These are phyloP conservation scores for Heliosperma pusillum DNA, from an alignment of 148 eudicot species.

Conservation along the genomic window DNA sequence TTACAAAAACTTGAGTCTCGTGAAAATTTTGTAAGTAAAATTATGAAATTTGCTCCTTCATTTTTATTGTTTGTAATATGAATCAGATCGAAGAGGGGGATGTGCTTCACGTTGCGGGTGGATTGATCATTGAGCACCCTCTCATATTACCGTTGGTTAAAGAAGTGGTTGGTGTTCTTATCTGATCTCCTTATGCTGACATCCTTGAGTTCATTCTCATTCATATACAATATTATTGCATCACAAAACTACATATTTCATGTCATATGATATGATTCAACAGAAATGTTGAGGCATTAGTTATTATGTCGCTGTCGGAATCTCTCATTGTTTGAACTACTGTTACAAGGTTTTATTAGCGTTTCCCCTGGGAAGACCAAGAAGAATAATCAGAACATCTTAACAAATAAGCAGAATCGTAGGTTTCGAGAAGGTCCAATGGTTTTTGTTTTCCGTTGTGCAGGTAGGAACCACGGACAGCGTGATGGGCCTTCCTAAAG, in stretches of 20 bases:
- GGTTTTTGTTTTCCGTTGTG: constrained; percentile 3
- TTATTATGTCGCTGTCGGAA: no score
- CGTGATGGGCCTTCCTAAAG: constrained; percentile 94
- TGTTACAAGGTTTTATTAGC: no score
- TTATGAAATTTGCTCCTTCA: neutral
- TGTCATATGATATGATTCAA: neutral
- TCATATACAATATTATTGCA: neutral
- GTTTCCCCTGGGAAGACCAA: neutral
- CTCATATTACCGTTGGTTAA: constrained; percentile 74
- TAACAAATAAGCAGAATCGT: neutral
- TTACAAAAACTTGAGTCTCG: neutral
- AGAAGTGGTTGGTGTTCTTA: constrained; percentile 57
- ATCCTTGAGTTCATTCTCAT: neutral
- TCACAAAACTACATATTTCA: neutral
- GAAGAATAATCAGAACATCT: neutral
- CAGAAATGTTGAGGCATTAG: neutral
- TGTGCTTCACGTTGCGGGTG: constrained; percentile 82
- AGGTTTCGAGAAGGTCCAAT: neutral
- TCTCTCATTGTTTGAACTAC: neutral
- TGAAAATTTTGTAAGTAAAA: neutral
- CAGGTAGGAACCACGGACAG: constrained; percentile 88
- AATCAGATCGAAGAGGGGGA: constrained; percentile 76
- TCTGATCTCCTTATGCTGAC: constrained; percentile 1
- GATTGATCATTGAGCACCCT: constrained; percentile 81
- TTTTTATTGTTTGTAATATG: constrained; percentile 3